phyloP scores from a whole-genome alignment of 177 flowering plant genomes.

The Vitis hybrid region DNA sequence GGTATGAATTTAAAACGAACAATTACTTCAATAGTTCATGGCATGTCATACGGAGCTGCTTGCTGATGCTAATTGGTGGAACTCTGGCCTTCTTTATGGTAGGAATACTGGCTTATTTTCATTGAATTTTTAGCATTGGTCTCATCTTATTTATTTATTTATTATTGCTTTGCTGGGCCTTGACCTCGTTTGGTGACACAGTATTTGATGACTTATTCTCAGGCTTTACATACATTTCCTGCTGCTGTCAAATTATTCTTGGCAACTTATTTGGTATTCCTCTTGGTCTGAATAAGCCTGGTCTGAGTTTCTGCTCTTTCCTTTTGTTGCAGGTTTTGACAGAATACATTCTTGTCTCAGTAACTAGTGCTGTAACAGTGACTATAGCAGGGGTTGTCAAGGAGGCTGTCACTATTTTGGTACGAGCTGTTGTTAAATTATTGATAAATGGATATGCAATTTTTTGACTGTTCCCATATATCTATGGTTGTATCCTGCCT shows the following conservation, averaged over 20 bases:
- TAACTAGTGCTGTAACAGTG: slow-evolving; percentile 97
- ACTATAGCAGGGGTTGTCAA: slow-evolving; percentile 98
- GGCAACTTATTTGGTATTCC: no score
- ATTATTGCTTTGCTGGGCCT: background rate
- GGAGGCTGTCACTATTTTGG: slow-evolving; percentile 97
- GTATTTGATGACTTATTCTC: no score
- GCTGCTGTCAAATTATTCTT: no score
- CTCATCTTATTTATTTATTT: background rate
- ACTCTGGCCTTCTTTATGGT: slow-evolving; percentile 58
- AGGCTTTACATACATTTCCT: no score
- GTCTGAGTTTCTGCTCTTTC: slow-evolving; percentile 2
- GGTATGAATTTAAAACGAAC: slow-evolving; percentile 67
- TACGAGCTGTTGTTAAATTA: slow-evolving; percentile 28
- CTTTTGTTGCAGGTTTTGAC: slow-evolving; percentile 76
- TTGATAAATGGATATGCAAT: background rate
- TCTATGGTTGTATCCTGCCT: background rate
- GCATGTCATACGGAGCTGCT: slow-evolving; percentile 67
- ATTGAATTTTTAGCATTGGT: no score
- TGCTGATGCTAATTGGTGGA: slow-evolving; percentile 91
- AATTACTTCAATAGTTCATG: slow-evolving; percentile 67
- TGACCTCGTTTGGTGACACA: no score
- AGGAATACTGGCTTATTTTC: no score
- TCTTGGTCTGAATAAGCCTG: no score
- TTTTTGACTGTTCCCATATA: background rate
- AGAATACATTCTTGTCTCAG: slow-evolving; percentile 87